Conservation (phyloP, 257 asterid genomes). For the Plectranthus barbatus region DNA sequence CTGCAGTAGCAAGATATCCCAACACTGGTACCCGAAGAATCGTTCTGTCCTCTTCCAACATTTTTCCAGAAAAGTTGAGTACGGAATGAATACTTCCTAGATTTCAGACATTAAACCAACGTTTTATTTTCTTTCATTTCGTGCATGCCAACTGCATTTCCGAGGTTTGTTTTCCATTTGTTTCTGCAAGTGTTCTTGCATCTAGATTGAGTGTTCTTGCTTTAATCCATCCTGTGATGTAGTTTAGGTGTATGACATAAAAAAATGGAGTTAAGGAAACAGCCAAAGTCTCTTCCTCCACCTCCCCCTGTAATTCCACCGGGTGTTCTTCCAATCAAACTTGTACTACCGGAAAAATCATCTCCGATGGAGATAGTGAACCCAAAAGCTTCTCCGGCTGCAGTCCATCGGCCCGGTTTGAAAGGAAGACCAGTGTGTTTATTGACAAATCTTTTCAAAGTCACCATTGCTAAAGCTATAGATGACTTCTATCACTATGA, state of each 20-base stretch:
- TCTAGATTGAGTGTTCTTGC: background rate
- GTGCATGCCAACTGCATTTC: background rate
- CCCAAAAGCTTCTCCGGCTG: background rate
- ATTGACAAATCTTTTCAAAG: conserved; percentile 36
- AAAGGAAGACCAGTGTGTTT: conserved; percentile 32
- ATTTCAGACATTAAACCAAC: background rate
- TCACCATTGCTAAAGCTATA: conserved; percentile 8
- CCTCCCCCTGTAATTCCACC: conserved; percentile 23
- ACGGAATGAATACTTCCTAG: background rate
- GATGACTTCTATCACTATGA: conserved; percentile 30
- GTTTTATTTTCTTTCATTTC: background rate
- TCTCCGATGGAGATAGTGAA: conserved; percentile 12
- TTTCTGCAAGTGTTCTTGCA: background rate
- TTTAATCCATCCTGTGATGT: background rate
- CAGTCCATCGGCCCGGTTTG: conserved; percentile 6
- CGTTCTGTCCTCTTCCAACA: conserved; percentile 1
- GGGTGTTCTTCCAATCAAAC: conserved; percentile 13
- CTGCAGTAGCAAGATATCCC: background rate
- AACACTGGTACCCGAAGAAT: background rate
- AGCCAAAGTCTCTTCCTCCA: conserved; percentile 16
- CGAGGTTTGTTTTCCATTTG: background rate
- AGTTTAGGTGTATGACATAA: background rate
- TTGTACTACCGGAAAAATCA: background rate
- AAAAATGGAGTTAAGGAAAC: conserved; percentile 16
- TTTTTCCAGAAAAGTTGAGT: background rate